These are phyloP conservation scores for Glomus cerebriforme DNA, from an alignment of 192 early-diverging fungal species.

Conservation along the genomic window DNA sequence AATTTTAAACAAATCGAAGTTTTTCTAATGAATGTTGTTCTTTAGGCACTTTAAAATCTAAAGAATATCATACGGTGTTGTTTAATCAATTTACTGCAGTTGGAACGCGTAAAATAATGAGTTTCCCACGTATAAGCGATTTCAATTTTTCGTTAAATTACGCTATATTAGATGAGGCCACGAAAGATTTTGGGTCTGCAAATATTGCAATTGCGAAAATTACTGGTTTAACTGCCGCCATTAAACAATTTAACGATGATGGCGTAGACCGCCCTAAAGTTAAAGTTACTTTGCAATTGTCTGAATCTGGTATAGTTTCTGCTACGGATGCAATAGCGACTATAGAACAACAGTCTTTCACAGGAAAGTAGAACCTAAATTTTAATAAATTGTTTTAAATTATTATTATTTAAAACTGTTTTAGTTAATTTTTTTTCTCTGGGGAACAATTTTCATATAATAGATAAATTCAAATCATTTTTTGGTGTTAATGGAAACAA, in stretches of 20 bases:
- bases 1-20: background rate
- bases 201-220: constrained; percentile 66
- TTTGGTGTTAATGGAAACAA: constrained; percentile 55
- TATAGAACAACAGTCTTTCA: constrained; percentile 44
- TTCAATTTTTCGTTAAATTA: constrained; percentile 80
- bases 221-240: constrained; percentile 68
- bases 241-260: constrained; percentile 65
- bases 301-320: constrained; percentile 73
- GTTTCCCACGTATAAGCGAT: constrained; percentile 74
- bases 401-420: no score
- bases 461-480: constrained; percentile 67
- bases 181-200: constrained; percentile 35
- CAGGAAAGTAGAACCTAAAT: constrained; percentile 9
- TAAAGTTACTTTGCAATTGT: constrained; percentile 77
- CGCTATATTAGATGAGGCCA: constrained; percentile 37
- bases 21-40: background rate
- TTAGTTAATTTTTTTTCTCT: background rate
- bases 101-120: constrained; percentile 84
- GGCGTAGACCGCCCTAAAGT: constrained; percentile 74
- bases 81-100: constrained; percentile 69
- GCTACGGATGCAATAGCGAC: constrained; percentile 64
- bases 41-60: constrained; percentile 33
- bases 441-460: constrained; percentile 35
- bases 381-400: background rate
- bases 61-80: constrained; percentile 53